Base-by-base conservation (phyloP, 345 rosid genomes). In the Pugionium cornutum region DNA sequence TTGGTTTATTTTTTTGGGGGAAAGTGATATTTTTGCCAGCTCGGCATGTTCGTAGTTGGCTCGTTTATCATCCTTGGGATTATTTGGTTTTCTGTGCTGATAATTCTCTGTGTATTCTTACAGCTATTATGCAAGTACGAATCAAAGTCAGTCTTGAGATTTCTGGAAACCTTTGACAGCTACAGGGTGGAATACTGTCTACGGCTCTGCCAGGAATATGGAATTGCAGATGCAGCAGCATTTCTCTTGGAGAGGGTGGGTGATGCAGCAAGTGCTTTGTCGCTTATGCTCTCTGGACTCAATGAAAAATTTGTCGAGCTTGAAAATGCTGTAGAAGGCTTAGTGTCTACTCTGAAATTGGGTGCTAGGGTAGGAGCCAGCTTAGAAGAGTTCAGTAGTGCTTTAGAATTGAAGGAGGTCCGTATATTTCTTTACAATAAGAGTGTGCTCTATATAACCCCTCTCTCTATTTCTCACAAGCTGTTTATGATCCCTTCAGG, bases 221-320 rank as follows among this genome's bases (percentile, higher is more conserved):
- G 87, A 68, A 86, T 94, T 68, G 69, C 76, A 62, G 96, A 94
- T 80, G 99, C 92, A 53, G 91, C 97, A 62, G 96, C 97, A 46
- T 94, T 86, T 78, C 84, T 94, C 70, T 75, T 94, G 74, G 99
- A 94, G 77, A 88, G 99, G 75, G 99, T 94, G 54, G 99, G 99
- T 76, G 99, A 94, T 81, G 99, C 84, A 8, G 96, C 95, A 59
- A 88, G 87, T 74, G 97, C 99, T 72, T 92, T 94, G 69, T 80
- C 84, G 39, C 96, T 94, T 50, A 80, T 87, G 49, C 89, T 94
- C 56, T 82, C 95, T 76, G 80, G 85, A 58, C 95, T 94, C 76
- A 44, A 80, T 62, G 84, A 86, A 61, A 88, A 88, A 73, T 85
- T 86, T 76, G 46, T 62, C 25, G 78, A 80, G 75, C 97, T 94